These are phyloP conservation scores for Verticillium albo-atrum DNA, from an alignment of 2,329 filamentous ascomycete genomes.

Conservation along the genomic window DNA sequence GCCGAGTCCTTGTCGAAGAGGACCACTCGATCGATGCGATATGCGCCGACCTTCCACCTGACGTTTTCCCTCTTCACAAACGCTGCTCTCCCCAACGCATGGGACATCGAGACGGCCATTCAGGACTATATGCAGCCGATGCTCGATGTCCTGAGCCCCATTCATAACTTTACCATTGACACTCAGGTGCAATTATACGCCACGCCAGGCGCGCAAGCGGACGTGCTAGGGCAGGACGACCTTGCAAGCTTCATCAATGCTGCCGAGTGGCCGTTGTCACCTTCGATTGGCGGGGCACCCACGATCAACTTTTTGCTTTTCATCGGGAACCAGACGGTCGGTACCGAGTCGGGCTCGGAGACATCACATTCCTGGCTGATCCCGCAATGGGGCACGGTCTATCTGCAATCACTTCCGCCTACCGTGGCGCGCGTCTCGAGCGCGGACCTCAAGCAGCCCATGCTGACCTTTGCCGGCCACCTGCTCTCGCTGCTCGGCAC, in stretches of 20 bases:
- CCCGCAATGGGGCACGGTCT: slow-evolving; percentile 85
- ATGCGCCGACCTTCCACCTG: slow-evolving; percentile 89
- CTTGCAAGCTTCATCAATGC: slow-evolving; percentile 95
- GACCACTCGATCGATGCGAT: slow-evolving; percentile 81
- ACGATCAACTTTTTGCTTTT: slow-evolving; percentile 97
- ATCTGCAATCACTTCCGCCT: slow-evolving; percentile 47
- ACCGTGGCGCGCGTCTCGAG: slow-evolving; percentile 51
- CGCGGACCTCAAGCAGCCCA: slow-evolving; percentile 68
- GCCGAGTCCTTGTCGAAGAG: slow-evolving; percentile 60
- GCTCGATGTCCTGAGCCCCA: slow-evolving; percentile 70
- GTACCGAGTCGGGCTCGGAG: slow-evolving; percentile 34
- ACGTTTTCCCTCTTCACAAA: slow-evolving; percentile 94
- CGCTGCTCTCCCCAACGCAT: slow-evolving; percentile 71
- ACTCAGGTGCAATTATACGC: slow-evolving; percentile 96
- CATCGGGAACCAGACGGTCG: slow-evolving; percentile 73
- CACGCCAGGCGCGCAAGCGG: slow-evolving; percentile 55
- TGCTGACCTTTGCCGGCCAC: slow-evolving; percentile 88
- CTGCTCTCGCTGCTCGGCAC: slow-evolving; percentile 83
- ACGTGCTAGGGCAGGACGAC: slow-evolving; percentile 75
- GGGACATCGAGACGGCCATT: slow-evolving; percentile 84
- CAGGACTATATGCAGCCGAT: slow-evolving; percentile 78
- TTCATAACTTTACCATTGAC: slow-evolving; percentile 94
- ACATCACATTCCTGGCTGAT: slow-evolving; percentile 76
- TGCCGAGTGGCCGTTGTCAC: slow-evolving; percentile 93
- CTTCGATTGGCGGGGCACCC: slow-evolving; percentile 86